A percentile compares a stretch with the other conserved stretches of the same genome.
These are phyloP conservation scores for Deinandra increscens DNA, from an alignment of 129 eudicot species.

Conservation along the genomic window DNA sequence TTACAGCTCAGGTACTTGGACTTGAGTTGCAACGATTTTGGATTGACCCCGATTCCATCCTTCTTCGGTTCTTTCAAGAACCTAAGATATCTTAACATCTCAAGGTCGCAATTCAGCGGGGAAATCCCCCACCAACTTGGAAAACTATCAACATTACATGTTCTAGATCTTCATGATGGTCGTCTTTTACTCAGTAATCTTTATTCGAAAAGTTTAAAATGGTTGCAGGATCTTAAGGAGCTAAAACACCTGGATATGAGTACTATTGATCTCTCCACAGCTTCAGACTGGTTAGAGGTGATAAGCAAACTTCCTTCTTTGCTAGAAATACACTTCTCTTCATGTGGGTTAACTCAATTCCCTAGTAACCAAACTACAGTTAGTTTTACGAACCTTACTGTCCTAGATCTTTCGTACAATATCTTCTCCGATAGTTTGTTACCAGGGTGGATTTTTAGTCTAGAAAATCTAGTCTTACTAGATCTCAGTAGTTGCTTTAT, in stretches of 20 bases:
- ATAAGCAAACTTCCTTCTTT: background rate
- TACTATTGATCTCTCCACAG: background rate
- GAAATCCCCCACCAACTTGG: slow-evolving; percentile 17
- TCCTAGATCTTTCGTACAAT: background rate
- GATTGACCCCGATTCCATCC: background rate
- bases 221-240: background rate
- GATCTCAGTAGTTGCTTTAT: background rate
- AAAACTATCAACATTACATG: slow-evolving; percentile 1
- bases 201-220: background rate
- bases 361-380: background rate
- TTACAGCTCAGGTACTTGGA: background rate
- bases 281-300: background rate
- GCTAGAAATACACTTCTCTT: background rate
- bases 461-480: background rate
- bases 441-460: background rate
- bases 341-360: background rate
- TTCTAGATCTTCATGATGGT: background rate
- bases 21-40: slow-evolving; percentile 16
- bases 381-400: background rate
- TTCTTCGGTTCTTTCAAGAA: slow-evolving; percentile 11
- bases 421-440: background rate
- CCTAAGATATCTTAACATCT: background rate
- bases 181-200: background rate
- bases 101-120: background rate
- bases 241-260: background rate